phyloP scores from a whole-genome alignment of 1,284 basidiomycete species.

The Veloboletus limbatus region DNA sequence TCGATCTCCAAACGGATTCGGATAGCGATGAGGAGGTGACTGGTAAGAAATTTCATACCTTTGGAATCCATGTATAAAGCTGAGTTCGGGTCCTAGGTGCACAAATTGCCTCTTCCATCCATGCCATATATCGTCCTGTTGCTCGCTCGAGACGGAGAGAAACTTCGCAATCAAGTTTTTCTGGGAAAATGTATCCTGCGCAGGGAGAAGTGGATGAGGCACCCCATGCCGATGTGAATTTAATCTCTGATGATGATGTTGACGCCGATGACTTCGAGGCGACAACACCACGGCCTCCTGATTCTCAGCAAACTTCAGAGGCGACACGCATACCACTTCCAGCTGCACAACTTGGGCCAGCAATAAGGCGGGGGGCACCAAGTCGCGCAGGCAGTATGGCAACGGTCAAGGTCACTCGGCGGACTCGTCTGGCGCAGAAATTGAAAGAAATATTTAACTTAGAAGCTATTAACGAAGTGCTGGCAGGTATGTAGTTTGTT shows the following conservation, averaged over 20 bases:
- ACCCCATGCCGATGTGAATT: conserved; percentile 32
- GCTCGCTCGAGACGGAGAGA: conserved; percentile 57
- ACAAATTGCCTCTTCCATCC: conserved; percentile 76
- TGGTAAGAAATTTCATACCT: conserved; percentile 21
- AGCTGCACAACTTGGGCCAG: conserved; percentile 21
- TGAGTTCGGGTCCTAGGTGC: conserved; percentile 12
- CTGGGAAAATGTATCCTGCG: conserved; percentile 26
- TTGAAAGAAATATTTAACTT: conserved; percentile 84
- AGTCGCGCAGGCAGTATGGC: conserved; percentile 62
- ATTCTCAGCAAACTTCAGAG: conserved; percentile 28
- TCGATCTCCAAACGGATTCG: conserved; percentile 41
- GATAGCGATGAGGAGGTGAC: conserved; percentile 61
- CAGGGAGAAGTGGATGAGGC: conserved; percentile 11
- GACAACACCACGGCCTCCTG: conserved; percentile 41
- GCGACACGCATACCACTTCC: not conserved
- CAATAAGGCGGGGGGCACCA: conserved; percentile 24
- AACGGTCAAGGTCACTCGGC: conserved; percentile 67
- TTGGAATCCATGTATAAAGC: conserved; percentile 1
- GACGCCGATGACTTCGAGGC: conserved; percentile 56
- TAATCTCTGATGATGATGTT: conserved; percentile 48
- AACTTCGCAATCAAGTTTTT: conserved; percentile 28
- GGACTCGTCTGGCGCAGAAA: conserved; percentile 76
- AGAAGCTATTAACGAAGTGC: conserved; percentile 74
- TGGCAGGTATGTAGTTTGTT: conserved; percentile 64
- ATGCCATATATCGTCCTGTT: conserved; percentile 80